Base-by-base conservation (phyloP, 371 early-diverging fungal species). In the Thermomucor indicae-seudaticae region DNA sequence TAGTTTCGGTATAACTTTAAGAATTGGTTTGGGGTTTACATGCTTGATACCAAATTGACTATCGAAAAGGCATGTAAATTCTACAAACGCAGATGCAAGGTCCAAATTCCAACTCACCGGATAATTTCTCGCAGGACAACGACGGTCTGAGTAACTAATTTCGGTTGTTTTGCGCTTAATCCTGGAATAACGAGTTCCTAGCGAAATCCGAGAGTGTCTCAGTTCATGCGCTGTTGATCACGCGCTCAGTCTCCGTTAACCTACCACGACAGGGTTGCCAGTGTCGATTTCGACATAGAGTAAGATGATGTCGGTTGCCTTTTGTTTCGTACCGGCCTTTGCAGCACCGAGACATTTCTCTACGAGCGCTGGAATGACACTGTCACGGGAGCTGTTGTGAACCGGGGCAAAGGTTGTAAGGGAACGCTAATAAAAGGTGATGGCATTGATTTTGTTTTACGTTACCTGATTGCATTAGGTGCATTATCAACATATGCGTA, bases 261-360 rank as follows among this genome's bases (percentile, higher is more conserved):
- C 52, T 64, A 90, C 91, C 56, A 96, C 75, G 10, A 95, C 88
- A 11, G 89, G 89, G 46, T 88, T 89, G 5, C 88, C 82, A 8
- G 77, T 76, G 56, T 94, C 93, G 3, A 91, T 82, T 65, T 96
- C 98, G 48, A 91, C 83, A 60, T 85, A 90, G 62, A 89, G 65
- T 43, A 97, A 67, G 50, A 94, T 68, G 16, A 94, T 65, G 24
- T 96, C 95, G 27, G 85, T 57, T 19, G 90, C 86, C 56, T 82
- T 84, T 38, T 83, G 65, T 47, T 88, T 87, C 20, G 93, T 92
- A 12, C 87, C 87, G 4, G 92, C 78, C 52, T 94, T 83, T 10
- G 87, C 82, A 6, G 93, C 83, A 14, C 88, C 86, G 7, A 98
- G 64, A 44, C 93, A 84, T 65, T 98, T 98, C 43, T 94, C 92